Evolutionary conservation across 2,329 filamentous ascomycete species (phyloP).

Genomic region (Pseudocercospora fuligena): DNA sequence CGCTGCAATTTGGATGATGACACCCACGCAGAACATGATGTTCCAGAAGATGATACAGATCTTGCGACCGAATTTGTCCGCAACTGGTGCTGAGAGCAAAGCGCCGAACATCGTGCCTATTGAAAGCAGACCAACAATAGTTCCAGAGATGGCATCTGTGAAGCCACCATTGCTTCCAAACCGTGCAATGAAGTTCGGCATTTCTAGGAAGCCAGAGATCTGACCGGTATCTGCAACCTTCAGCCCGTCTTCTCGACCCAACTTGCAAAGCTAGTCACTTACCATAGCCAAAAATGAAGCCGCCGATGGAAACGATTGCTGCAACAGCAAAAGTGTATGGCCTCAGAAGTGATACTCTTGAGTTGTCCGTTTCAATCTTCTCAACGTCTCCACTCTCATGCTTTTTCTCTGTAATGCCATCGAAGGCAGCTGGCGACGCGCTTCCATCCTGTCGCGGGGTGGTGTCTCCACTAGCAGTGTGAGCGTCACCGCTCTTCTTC

Average conservation of each 20-base stretch:
- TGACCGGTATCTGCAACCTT: conserved; percentile 59
- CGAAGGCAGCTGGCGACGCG: background rate
- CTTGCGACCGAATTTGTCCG: conserved; percentile 66
- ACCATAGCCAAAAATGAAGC: conserved; percentile 46
- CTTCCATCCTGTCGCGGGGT: conserved; percentile 18
- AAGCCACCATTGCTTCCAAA: conserved; percentile 54
- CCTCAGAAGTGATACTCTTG: conserved; percentile 31
- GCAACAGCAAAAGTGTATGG: conserved; percentile 41
- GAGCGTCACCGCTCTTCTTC: conserved; percentile 3
- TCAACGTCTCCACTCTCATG: conserved; percentile 28
- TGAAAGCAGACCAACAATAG: conserved; percentile 65
- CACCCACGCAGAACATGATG: conserved; percentile 67
- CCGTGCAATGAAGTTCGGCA: conserved; percentile 60
- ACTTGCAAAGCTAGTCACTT: conserved; percentile 29
- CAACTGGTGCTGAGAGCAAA: conserved; percentile 63
- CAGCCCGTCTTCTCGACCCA: conserved; percentile 8
- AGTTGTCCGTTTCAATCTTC: conserved; percentile 31
- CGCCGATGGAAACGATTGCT: conserved; percentile 44
- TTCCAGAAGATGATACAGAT: conserved; percentile 66
- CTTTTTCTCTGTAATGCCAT: conserved; percentile 7
- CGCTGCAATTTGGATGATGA: conserved; percentile 68
- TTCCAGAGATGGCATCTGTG: conserved; percentile 64
- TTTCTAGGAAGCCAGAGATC: conserved; percentile 65
- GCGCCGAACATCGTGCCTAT: conserved; percentile 65
- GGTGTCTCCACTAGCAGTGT: conserved; percentile 13